Conservation (phyloP, 129 eudicot species). For the Saposhnikovia divaricata region DNA sequence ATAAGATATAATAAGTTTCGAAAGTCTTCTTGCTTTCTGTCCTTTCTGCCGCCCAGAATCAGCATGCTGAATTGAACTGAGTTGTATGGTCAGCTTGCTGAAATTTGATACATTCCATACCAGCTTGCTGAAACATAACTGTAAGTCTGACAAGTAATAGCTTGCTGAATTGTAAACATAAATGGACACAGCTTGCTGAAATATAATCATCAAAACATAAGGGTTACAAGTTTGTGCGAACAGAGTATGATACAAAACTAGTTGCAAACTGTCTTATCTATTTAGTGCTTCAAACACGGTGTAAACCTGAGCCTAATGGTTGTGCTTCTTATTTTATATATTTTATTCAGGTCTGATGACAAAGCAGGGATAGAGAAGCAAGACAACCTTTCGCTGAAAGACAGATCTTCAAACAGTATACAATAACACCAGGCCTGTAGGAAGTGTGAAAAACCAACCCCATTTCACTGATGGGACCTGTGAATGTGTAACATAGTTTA, state of each 20-base stretch:
- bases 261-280: not conserved
- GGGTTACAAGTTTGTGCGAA: too few species aligned
- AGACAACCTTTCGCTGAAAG: not conserved
- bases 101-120: too few species aligned
- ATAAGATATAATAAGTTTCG: too few species aligned
- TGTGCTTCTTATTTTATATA: not conserved
- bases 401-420: not conserved
- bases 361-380: not conserved
- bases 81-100: too few species aligned
- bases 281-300: not conserved
- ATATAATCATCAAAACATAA: too few species aligned
- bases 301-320: not conserved
- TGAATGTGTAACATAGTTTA: not conserved
- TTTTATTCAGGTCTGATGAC: not conserved
- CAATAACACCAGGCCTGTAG: not conserved
- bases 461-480: not conserved
- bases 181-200: too few species aligned
- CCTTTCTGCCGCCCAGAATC: too few species aligned
- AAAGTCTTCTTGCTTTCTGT: too few species aligned
- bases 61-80: too few species aligned
- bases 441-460: not conserved
- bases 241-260: slow-evolving; percentile 3
- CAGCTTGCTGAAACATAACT: too few species aligned
- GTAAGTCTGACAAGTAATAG: too few species aligned
- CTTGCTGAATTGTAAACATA: too few species aligned